Percentiles rank a stretch among this genome's conserved stretches.
These are phyloP conservation scores for Podaxis pistillaris DNA, from an alignment of 768 basidiomycete genomes.

Conservation along the genomic window DNA sequence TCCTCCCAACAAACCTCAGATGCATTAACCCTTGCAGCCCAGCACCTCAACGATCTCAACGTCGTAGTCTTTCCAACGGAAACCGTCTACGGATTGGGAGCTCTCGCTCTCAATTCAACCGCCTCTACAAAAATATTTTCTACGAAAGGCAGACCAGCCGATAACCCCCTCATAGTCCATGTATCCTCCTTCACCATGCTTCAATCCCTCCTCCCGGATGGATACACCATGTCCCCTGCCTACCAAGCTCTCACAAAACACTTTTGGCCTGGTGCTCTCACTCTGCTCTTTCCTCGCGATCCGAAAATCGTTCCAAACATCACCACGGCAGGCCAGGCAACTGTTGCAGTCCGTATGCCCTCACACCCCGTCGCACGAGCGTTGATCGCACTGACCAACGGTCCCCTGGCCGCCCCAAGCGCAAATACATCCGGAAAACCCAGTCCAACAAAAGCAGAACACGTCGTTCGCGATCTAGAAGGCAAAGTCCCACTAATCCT, in stretches of 20 bases:
- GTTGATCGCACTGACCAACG: slow-evolving; percentile 70
- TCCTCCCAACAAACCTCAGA: slow-evolving; percentile 47
- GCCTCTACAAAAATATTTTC: slow-evolving; percentile 78
- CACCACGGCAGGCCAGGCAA: slow-evolving; percentile 76
- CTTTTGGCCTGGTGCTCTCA: slow-evolving; percentile 96
- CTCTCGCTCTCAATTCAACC: slow-evolving; percentile 61
- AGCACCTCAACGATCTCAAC: slow-evolving; percentile 44
- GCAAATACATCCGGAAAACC: slow-evolving; percentile 95
- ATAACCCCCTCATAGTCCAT: slow-evolving; percentile 98
- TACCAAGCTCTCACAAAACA: slow-evolving; percentile 75
- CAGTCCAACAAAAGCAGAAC: slow-evolving; percentile 86
- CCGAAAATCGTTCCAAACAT: slow-evolving; percentile 60
- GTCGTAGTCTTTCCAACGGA: slow-evolving; percentile 94
- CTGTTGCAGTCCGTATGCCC: slow-evolving; percentile 92
- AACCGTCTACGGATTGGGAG: slow-evolving; percentile 98
- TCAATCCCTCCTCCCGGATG: slow-evolving; percentile 62
- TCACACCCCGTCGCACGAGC: slow-evolving; percentile 91
- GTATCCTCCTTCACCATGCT: slow-evolving; percentile 88
- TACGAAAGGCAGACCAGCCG: slow-evolving; percentile 88
- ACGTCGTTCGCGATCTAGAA: slow-evolving; percentile 77
- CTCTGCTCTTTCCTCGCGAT: slow-evolving; percentile 84
- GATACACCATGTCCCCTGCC: slow-evolving; percentile 56
- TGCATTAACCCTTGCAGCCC: slow-evolving; percentile 55
- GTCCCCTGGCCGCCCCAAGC: slow-evolving; percentile 90
- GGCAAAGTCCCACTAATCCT: slow-evolving; percentile 77